Evolutionary conservation across 2,329 filamentous ascomycete species (phyloP), one percentile per base, ranked within the genome.

Genomic region (Huntiella omanensis): DNA sequence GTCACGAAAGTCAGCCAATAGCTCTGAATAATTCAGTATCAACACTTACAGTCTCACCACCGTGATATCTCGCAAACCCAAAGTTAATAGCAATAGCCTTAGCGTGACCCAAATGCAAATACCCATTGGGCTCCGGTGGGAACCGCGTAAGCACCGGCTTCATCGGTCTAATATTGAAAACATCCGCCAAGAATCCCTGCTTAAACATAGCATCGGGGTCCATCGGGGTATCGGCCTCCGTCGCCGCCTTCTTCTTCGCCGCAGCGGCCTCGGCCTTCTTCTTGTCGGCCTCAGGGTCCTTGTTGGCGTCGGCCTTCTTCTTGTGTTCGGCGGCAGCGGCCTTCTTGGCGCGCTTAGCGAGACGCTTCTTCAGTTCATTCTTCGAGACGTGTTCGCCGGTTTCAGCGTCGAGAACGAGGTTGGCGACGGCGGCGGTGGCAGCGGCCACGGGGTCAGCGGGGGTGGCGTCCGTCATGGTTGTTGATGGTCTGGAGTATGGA

Each of bases 61-160:
- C 81, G 58, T 93, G 83, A 57, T 79, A 77, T 57, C 74, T 76
- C 11, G 91, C 88, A 59, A 95, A 96, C 5, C 88, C 88, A 63
- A 96, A 96, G 64, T 96, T 95, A 61, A 96, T 77, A 0, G 85
- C 81, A 60, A 96, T 95, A 16, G 91, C 88, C 66, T 96, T 96
- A 53, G 82, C 83, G 59, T 96, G 91, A 15, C 88, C 88, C 54
- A 96, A 82, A 58, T 95, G 87, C 7, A 95, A 72, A 59, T 81
- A 95, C 46, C 88, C 91, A 60, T 96, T 96, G 41, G 91, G 91
- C 63, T 88, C 83, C 15, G 83, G 83, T 2, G 83, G 83, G 57
- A 88, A 87, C 53, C 82, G 75, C 3, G 81, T 86, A 42, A 79
- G 62, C 15, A 80, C 75, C 11, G 66, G 63, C 53, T 71, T 72